Conservation (phyloP, 306 rosid species). For the Gastrolobium villosum region DNA sequence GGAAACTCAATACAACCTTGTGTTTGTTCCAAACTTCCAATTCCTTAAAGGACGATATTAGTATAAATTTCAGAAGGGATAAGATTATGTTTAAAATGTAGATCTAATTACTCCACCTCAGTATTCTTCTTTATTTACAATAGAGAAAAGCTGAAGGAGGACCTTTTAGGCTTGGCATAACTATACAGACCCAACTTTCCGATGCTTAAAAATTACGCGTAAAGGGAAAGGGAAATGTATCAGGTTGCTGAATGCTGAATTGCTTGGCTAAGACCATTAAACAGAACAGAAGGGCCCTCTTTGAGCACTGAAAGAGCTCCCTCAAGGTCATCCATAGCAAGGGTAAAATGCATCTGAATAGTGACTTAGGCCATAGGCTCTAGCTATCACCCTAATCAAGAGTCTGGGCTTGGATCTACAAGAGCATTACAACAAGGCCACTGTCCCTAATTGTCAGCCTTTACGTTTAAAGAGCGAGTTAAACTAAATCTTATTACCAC, state of each 20-base stretch:
- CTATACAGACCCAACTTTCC: slow-evolving; percentile 15
- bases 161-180: slow-evolving; percentile 12
- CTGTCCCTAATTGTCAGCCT: slow-evolving; percentile 16
- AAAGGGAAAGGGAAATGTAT: slow-evolving; percentile 19
- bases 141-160: slow-evolving; percentile 27
- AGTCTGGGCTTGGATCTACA: slow-evolving; percentile 25
- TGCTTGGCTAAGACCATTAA: slow-evolving; percentile 33
- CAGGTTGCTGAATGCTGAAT: slow-evolving; percentile 18
- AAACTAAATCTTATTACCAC: slow-evolving; percentile 61
- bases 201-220: slow-evolving; percentile 37
- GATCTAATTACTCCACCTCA: slow-evolving; percentile 23
- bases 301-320: slow-evolving; percentile 34
- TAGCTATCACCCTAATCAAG: slow-evolving; percentile 28
- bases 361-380: slow-evolving; percentile 22
- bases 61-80: slow-evolving; percentile 17
- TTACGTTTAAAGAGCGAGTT: slow-evolving; percentile 41
- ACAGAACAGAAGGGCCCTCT: slow-evolving; percentile 4
- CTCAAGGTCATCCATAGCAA: slow-evolving; percentile 11
- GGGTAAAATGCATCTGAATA: slow-evolving; percentile 18
- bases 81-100: slow-evolving; percentile 7
- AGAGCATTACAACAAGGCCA: slow-evolving; percentile 21
- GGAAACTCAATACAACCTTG: slow-evolving; percentile 7
- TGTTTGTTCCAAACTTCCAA: neutral
- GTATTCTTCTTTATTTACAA: slow-evolving; percentile 6
- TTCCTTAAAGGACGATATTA: slow-evolving; percentile 14